Conservation (phyloP, 768 basidiomycete species). For the Mrakia frigida region DNA sequence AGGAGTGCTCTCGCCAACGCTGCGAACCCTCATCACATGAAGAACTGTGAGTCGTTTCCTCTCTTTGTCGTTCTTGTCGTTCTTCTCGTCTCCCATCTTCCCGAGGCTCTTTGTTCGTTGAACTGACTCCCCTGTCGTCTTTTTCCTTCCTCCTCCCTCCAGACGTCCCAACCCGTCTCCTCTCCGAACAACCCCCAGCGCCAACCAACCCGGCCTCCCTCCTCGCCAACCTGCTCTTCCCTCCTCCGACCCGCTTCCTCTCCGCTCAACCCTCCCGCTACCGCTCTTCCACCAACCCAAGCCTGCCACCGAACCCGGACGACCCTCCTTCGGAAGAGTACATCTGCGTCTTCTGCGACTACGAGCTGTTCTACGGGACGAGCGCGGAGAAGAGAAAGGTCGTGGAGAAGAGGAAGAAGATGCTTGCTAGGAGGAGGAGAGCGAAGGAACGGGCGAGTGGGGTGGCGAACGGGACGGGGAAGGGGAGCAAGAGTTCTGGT, state of each 20-base stretch:
- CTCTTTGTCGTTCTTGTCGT: constrained; percentile 52
- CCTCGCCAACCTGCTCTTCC: constrained; percentile 28
- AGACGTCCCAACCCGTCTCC: constrained; percentile 12
- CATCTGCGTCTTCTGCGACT: constrained; percentile 93
- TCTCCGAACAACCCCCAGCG: constrained; percentile 20
- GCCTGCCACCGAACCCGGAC: constrained; percentile 32
- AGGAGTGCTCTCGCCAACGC: constrained; percentile 83
- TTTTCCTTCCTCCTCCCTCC: background rate
- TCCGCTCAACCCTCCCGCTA: constrained; percentile 36
- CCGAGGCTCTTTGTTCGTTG: background rate
- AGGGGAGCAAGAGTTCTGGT: background rate
- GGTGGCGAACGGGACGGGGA: constrained; percentile 50
- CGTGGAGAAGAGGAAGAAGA: constrained; percentile 69
- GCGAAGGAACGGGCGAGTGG: constrained; percentile 64
- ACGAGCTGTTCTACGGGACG: constrained; percentile 76
- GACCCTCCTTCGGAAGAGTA: constrained; percentile 75
- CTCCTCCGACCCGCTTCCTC: constrained; percentile 41
- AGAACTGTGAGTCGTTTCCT: constrained; percentile 80
- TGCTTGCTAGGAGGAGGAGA: constrained; percentile 62
- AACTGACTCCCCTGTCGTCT: constrained; percentile 32
- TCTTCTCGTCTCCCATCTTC: background rate
- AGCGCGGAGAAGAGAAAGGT: constrained; percentile 66
- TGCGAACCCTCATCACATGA: constrained; percentile 88
- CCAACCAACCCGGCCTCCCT: constrained; percentile 3
- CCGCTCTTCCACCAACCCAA: background rate